Base-by-base conservation (phyloP, 768 basidiomycete genomes). In the Rhizopogon rudus region DNA sequence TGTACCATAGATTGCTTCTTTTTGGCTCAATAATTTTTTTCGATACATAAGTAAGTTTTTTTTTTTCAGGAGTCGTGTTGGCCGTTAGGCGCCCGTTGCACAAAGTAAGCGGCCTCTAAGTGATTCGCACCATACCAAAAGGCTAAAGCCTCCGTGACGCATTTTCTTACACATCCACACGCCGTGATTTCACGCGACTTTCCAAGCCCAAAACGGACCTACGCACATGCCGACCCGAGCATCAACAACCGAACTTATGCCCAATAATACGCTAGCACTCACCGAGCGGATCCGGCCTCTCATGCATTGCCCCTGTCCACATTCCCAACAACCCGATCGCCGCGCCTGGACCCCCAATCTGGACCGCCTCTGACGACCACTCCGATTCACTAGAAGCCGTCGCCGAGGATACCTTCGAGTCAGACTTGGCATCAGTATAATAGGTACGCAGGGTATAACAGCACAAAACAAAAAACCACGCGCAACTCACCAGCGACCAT, bases 361-460 rank as follows among this genome's bases (percentile, higher is more conserved):
- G 83, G 0, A 84, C 68, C n/a, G 75, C 79, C 57, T 85, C 82
- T 12, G 74, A 77, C 1, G 70, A 66, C 83, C 82, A 84, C 57
- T 81, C 76, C 0, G 75, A 69, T 5, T 56, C 56, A 17, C 64
- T 61, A 16, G 73, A 66, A 10, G 70, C 69, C 0, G 66, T 51
- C 14, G 68, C 57, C 20, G 58, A 65, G 4, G 75, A 72, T 1
- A 65, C 71, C 71, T 78, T 60, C 14, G 41, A 43, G 20, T 50
- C 53, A 2, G 63, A 65, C 31, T 67, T 59, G 62, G 64, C 5
- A 14, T 52, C 22, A 52, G 51, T 33, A 33, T 8, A 50, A 48
- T 35, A 22, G 7, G 33, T 48, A 48, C 4, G n/a, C 33, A 48
- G 3, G 6, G 13, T 14, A 44, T 20, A 25, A 29, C 31, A n/a